phyloP scores from a whole-genome alignment of 768 basidiomycete species.

The Russula virescens region DNA sequence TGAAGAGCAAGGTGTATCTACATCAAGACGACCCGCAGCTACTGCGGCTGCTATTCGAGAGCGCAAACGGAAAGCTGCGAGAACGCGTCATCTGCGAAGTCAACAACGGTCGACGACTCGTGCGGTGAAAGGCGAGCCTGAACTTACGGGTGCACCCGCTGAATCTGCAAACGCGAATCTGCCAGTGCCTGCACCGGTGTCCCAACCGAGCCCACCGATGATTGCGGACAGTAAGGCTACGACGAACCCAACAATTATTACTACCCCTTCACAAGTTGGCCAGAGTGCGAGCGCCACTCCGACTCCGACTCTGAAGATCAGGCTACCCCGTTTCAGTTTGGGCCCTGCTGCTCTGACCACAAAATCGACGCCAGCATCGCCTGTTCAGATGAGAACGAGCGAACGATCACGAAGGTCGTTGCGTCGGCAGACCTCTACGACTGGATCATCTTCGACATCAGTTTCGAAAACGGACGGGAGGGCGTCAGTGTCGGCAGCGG shows the following conservation, averaged over 20 bases:
- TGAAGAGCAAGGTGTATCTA: conserved; percentile 7
- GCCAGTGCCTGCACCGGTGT: background rate
- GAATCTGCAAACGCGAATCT: background rate
- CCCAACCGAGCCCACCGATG: conserved; percentile 1
- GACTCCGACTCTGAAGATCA: conserved; percentile 19
- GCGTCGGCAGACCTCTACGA: conserved; percentile 20
- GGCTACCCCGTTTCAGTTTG: conserved; percentile 19
- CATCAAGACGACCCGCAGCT: background rate
- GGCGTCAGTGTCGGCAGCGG: conserved; percentile 12
- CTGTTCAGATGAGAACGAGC: conserved; percentile 7
- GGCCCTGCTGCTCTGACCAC: background rate
- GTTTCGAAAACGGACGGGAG: conserved; percentile 15
- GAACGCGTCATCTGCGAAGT: conserved; percentile 9
- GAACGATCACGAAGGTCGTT: conserved; percentile 20
- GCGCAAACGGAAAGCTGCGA: conserved; percentile 14
- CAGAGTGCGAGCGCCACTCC: background rate
- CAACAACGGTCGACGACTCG: conserved; percentile 7
- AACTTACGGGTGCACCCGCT: background rate
- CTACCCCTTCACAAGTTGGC: conserved; percentile 1
- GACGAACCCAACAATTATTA: background rate
- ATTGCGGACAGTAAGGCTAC: background rate
- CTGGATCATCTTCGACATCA: conserved; percentile 21
- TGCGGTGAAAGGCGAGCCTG: conserved; percentile 9
- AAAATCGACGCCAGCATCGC: conserved; percentile 12
- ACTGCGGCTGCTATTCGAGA: conserved; percentile 6